A percentile compares a stretch with the other conserved stretches of the same genome.
Conservation (phyloP, 495 filamentous ascomycete genomes). For the Acidiella bohemica region DNA sequence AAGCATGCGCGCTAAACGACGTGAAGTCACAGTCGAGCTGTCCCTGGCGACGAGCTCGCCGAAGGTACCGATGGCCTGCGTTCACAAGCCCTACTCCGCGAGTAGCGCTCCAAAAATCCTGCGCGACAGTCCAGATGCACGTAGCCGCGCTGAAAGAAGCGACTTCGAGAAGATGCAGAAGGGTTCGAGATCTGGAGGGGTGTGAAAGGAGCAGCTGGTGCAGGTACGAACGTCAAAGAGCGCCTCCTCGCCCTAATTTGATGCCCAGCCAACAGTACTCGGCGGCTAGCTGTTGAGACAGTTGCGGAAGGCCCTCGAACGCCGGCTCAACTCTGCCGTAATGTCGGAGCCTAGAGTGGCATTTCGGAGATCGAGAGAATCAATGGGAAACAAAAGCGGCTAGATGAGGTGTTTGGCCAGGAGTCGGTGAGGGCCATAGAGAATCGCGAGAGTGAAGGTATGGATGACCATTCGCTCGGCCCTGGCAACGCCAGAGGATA, state of each 20-base stretch:
- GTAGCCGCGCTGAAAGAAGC: slow-evolving; percentile 13
- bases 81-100: slow-evolving; percentile 9
- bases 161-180: slow-evolving; percentile 5
- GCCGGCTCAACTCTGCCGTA: slow-evolving; percentile 8
- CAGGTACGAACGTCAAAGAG: slow-evolving; percentile 7
- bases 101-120: slow-evolving; percentile 1
- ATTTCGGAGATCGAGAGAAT: slow-evolving; percentile 1
- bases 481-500: slow-evolving; percentile 9
- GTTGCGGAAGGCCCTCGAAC: too few relatives aligned
- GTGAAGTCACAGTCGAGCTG: slow-evolving; percentile 10
- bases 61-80: too few relatives aligned
- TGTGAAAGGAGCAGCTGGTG: too few relatives aligned
- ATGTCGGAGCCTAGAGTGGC: slow-evolving; percentile 4
- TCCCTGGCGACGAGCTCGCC: slow-evolving; percentile 1
- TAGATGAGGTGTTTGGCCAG: slow-evolving; percentile 8
- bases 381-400: slow-evolving; percentile 9
- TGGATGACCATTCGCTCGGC: slow-evolving; percentile 13
- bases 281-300: slow-evolving; percentile 9
- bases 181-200: too few relatives aligned
- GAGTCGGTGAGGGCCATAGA: too few relatives aligned
- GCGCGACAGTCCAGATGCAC: slow-evolving; percentile 11
- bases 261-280: slow-evolving; percentile 7
- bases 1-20: slow-evolving; percentile 8
- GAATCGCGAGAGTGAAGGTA: too few relatives aligned
- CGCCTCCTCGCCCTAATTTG: slow-evolving; percentile 11